A percentile compares a stretch with the other conserved stretches of the same genome.
These are phyloP conservation scores for Colletotrichum ledebouriae DNA, from an alignment of 2,329 filamentous ascomycete species.

Conservation along the genomic window DNA sequence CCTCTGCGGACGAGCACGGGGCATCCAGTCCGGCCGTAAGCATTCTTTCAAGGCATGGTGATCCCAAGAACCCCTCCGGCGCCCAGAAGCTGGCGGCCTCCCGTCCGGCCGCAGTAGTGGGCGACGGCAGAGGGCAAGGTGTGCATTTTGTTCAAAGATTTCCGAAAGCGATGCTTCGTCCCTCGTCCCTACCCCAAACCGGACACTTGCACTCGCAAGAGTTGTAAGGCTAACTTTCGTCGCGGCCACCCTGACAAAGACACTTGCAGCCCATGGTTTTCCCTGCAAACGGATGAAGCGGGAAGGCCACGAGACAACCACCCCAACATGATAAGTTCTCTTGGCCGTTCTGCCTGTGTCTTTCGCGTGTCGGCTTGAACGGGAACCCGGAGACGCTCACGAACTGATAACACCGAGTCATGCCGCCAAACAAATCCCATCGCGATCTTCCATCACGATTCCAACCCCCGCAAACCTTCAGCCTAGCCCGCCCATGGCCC, in stretches of 20 bases:
- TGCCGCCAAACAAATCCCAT: conserved; percentile 13
- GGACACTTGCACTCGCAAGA: neutral
- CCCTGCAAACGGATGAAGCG: conserved; percentile 39
- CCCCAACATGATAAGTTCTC: neutral
- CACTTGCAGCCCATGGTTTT: conserved; percentile 7
- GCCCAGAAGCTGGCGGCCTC: conserved; percentile 21
- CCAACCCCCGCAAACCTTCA: conserved; percentile 15
- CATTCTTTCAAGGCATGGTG: neutral
- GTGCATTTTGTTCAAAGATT: conserved; percentile 11
- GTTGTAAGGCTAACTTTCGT: conserved; percentile 16
- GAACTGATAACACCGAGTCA: conserved; percentile 30
- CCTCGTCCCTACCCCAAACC: conserved; percentile 26
- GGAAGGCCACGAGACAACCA: conserved; percentile 23
- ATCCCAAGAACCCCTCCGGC: conserved; percentile 7
- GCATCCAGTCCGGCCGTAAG: conserved; percentile 22
- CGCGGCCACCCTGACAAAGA: conserved; percentile 33
- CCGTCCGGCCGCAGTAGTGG: conserved; percentile 20
- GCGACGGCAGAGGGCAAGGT: conserved; percentile 5
- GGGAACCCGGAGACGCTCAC: conserved; percentile 11
- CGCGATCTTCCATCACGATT: conserved; percentile 8
- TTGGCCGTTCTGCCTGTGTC: neutral
- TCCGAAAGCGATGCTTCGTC: conserved; percentile 26
- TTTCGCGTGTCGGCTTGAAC: conserved; percentile 16
- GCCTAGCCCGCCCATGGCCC: conserved; percentile 3
- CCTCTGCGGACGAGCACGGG: conserved; percentile 32